These are phyloP conservation scores for Pleurotus platypus DNA, from an alignment of 768 basidiomycete species.

Conservation along the genomic window DNA sequence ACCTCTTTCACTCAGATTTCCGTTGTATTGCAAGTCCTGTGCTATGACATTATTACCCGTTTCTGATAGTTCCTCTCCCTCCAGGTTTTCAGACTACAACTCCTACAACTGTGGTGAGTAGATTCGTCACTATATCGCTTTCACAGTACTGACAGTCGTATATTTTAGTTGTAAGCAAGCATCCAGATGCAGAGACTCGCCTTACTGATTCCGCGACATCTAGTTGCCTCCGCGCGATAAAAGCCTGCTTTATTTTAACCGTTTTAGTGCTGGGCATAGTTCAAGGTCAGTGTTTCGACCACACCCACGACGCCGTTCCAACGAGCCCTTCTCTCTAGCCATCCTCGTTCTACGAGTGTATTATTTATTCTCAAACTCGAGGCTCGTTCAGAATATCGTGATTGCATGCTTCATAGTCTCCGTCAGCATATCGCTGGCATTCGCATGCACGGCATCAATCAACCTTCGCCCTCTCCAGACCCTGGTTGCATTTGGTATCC, in stretches of 20 bases:
- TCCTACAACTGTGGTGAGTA: constrained; percentile 22
- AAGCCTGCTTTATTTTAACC: constrained; percentile 19
- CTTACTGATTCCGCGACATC: background rate
- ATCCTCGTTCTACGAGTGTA: constrained; percentile 37
- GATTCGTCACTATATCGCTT: background rate
- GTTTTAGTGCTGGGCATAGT: constrained; percentile 27
- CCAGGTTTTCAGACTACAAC: constrained; percentile 21
- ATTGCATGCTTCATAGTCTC: constrained; percentile 25
- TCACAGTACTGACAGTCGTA: background rate
- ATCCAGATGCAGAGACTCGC: constrained; percentile 4
- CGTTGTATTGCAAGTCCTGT: constrained; percentile 15
- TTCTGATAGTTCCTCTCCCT: background rate
- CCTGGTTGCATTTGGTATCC: constrained; percentile 9
- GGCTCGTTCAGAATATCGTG: constrained; percentile 21
- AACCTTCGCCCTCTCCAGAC: constrained; percentile 13
- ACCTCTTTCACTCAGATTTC: constrained; percentile 11
- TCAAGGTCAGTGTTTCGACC: constrained; percentile 24
- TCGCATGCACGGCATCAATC: constrained; percentile 20
- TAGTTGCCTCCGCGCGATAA: constrained; percentile 27
- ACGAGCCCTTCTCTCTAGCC: constrained; percentile 17
- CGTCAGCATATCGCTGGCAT: constrained; percentile 24
- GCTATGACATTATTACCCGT: background rate
- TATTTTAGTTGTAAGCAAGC: constrained; percentile 19
- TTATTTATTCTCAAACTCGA: constrained; percentile 34
- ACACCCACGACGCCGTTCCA: background rate